Conservation (phyloP, 495 filamentous ascomycete genomes). For the Aspergillus coremiiformis region DNA sequence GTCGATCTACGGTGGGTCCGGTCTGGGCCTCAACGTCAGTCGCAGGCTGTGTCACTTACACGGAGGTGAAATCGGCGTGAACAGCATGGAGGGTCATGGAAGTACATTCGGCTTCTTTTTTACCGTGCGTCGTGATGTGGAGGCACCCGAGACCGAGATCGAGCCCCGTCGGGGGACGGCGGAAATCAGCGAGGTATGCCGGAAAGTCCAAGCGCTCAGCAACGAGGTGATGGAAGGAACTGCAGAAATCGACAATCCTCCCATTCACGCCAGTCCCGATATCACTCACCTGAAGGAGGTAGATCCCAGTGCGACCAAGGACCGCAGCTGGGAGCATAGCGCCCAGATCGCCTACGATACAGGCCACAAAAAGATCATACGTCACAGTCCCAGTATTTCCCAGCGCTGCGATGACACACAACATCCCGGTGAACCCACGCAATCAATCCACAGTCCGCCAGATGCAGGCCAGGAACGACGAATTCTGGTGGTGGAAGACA, state of each 20-base stretch:
- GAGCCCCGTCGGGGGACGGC: constrained; percentile 6
- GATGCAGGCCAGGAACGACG: constrained; percentile 10
- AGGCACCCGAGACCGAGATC: constrained; percentile 25
- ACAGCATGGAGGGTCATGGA: constrained; percentile 60
- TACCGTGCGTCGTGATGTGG: constrained; percentile 41
- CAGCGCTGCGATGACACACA: neutral
- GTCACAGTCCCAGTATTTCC: neutral
- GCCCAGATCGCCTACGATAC: neutral
- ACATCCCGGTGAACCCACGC: neutral
- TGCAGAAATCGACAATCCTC: neutral
- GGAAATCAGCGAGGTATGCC: constrained; percentile 14
- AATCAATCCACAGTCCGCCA: neutral
- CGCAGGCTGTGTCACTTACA: constrained; percentile 70
- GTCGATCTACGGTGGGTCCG: constrained; percentile 74
- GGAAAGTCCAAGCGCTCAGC: constrained; percentile 16
- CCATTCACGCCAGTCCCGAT: constrained; percentile 4
- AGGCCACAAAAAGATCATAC: neutral
- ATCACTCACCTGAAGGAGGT: constrained; percentile 1
- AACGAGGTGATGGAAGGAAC: constrained; percentile 12
- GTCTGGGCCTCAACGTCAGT: constrained; percentile 77
- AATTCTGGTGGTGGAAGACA: constrained; percentile 78
- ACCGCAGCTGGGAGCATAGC: constrained; percentile 3
- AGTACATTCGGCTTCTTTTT: constrained; percentile 85
- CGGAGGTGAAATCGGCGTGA: constrained; percentile 77
- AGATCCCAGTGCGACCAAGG: neutral